Evolutionary conservation across 306 rosid species (phyloP), one percentile per base, ranked within the genome.

Genomic region (Corylus americana): DNA sequence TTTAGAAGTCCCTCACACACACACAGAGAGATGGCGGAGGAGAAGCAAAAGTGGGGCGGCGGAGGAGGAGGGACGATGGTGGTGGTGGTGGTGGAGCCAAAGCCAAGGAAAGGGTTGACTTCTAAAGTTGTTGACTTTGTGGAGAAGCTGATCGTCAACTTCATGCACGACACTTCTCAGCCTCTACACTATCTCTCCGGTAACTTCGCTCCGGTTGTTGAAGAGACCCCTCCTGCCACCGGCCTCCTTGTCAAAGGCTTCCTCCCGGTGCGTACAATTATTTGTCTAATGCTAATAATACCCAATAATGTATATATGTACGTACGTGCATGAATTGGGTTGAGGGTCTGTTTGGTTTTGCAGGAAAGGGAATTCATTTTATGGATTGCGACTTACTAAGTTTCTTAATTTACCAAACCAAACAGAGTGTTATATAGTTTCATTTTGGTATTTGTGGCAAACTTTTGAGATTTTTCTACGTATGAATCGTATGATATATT

Each of bases 211-310:
- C 98, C 98, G 27, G 88, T 90, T 12, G 50, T 17, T 9, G 81
- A 86, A n/a, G 98, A 95, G 70, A 95, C 97, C 13, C 94, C 98
- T 80, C 98, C 97, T 12, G 81, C 86, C n/a, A 84, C 27, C 75
- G 75, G 90, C 66, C 98, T 95, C 39, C 81, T 72, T 20, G 87
- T 95, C 16, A 79, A 74, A 70, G 98, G 98, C 2, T 22, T 62
- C 77, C 94, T 95, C 14, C 98, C 98, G 71, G 98, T 95, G 77
- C 75, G 88, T 88, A 11, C 61, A n/a, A 48, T 68, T 68, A 13
- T 14, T 25, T 67, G 8, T 17, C 8, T 11, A 3, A 1, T 25
- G 25, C 37, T 59, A 29, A 29, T 29, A 29, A 29, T 29, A 29
- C 31, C 31, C 31, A 1, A 2, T 29, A 29, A 29, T 29, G 31